Base-by-base conservation (phyloP, 148 eudicot genomes). In the Chenopodium quinoa region DNA sequence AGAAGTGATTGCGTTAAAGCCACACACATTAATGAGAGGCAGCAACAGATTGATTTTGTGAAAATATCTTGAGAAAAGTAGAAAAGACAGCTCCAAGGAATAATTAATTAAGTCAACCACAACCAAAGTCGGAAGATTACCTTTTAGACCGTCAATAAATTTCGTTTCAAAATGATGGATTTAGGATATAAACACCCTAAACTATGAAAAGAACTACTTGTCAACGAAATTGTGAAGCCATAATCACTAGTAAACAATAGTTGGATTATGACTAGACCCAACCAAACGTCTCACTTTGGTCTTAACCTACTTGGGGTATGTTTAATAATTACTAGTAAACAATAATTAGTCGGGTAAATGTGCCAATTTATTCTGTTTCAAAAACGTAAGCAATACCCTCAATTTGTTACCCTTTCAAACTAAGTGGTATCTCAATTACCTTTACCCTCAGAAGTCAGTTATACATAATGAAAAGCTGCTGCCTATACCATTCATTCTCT, bases 1-100 rank as follows among this genome's bases (percentile, higher is more conserved):
- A 31, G 47, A 79, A 17, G 40, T 52, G 66, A 52, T 73, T 65
- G 37, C n/a, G 9, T 65, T 31, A 75, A 62, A 77, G 32, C 75
- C 68, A 29, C 31, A 58, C 22, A 68, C 27, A 54, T 72, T 19
- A 23, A 50, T 23, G 2, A 52, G 16, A 69, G 27, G 73, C 4
- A 40, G 73, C 56, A 40, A 13, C 20, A 47, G 34, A 75, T 40
- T 34, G 32, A 19, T 75, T 19, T 54, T 16, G 37, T 27, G 1
- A 16, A 44, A 46, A 32, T 70, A 40, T 73, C 47, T 40, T 64
- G 64, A 11, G 20, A 44, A 25, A 22, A 25, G 54, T 17, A 29
- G 37, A 37, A 67, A 67, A 67, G 23, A 25, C 37, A 67, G 17
- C 31, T 67, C 32, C 10, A 29, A 27, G 17, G 31, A 37, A 67